Base-by-base conservation (phyloP, 2,329 filamentous ascomycete species). In the Albifimbria verrucaria region DNA sequence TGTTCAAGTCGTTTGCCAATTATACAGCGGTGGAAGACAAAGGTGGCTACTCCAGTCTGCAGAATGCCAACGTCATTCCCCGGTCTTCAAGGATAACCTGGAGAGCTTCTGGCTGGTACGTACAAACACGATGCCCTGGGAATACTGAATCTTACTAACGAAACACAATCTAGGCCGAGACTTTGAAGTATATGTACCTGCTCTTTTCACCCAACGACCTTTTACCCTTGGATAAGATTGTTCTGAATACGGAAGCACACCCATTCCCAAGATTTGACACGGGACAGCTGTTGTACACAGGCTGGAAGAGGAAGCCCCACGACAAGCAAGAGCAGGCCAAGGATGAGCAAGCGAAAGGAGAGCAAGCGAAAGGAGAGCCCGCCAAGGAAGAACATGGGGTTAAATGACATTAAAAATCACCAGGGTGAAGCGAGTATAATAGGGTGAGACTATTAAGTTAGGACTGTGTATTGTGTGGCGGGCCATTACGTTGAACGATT, bases 161-260 rank as follows among this genome's bases (percentile, higher is more conserved):
- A 28, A 26, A 18, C 42, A 43, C 41, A 7, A n/a, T 48, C 22
- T 54, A 91, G 88, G 92, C 94, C 46, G 94, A 99, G 75, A 99
- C 94, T 21, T 78, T 99, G 44, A 99, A 99, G 74, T 99, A 99
- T 69, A 89, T 99, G 69, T 99, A 96, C 70, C 83, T 99, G 41
- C 79, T 99, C 28, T 99, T 99, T 74, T 92, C 90, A 2, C 86
- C 89, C 4, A 78, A 87, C 58, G 89, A 95, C 55, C 72, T 97
- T 36, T 77, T 97, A 42, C 91, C 92, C 2, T 78, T 99, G 26
- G 89, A 94, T 62, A 83, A 92, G 63, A 79, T 96, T 23, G 92
- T 99, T 39, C 86, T 97, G 67, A 99, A 99, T 70, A 99, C 94
- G 1, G 94, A 99, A 74, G 94, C 92, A 1, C 94, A 99, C 71